These are phyloP conservation scores for Sporisorium iseilematis-ciliati DNA, from an alignment of 1,284 basidiomycete species.

Conservation along the genomic window DNA sequence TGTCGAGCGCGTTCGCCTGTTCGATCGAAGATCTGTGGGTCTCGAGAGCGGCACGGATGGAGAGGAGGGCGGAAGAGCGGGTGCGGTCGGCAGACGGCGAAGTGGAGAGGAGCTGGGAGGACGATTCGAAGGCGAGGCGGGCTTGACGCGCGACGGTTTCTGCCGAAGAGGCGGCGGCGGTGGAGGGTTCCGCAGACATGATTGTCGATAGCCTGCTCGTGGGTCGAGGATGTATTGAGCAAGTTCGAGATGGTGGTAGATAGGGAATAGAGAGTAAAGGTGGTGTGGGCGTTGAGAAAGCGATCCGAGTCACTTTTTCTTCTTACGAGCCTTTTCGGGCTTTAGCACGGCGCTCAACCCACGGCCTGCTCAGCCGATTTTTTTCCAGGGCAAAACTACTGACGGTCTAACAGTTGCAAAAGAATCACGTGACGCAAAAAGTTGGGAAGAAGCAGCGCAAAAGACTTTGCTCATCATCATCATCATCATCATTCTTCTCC, in stretches of 20 bases:
- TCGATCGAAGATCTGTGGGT: slow-evolving; percentile 43
- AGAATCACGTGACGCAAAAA: slow-evolving; percentile 20
- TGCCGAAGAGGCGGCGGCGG: background rate
- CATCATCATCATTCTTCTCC: background rate
- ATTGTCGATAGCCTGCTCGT: background rate
- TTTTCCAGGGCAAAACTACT: background rate
- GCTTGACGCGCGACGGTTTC: slow-evolving; percentile 46
- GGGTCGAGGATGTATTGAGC: slow-evolving; percentile 1
- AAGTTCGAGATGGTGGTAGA: background rate
- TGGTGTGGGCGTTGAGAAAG: background rate
- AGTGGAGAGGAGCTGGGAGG: slow-evolving; percentile 35
- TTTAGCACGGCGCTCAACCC: slow-evolving; percentile 8
- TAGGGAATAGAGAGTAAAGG: background rate
- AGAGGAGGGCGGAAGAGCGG: slow-evolving; percentile 47
- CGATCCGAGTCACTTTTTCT: slow-evolving; percentile 12
- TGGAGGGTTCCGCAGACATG: background rate
- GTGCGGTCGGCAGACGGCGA: slow-evolving; percentile 41
- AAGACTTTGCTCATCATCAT: background rate
- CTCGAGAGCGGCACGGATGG: slow-evolving; percentile 57
- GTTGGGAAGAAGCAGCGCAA: background rate
- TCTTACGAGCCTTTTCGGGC: background rate
- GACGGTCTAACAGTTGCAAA: too few species aligned
- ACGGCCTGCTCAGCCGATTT: background rate
- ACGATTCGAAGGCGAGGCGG: slow-evolving; percentile 45
- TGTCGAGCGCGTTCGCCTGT: slow-evolving; percentile 59